Conservation (phyloP, 129 eudicot genomes). For the Rutidosis leptorrhynchoides region DNA sequence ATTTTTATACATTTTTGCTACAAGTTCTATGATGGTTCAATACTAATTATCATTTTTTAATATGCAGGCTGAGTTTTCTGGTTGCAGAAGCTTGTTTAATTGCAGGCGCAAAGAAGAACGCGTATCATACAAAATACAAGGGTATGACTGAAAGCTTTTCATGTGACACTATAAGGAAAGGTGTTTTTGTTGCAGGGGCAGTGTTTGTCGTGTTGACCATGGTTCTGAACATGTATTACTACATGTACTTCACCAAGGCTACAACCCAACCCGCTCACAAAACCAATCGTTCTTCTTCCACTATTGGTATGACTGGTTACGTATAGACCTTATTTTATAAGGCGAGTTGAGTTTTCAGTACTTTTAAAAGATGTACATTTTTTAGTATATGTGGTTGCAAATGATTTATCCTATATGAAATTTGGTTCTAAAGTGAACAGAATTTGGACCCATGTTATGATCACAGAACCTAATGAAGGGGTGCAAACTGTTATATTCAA, state of each 20-base stretch:
- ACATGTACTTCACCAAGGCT: conserved; percentile 88
- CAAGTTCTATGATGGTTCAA: neutral
- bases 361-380: conserved; percentile 25
- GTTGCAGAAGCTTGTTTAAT: conserved; percentile 87
- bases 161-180: conserved; percentile 83
- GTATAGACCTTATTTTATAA: conserved; percentile 37
- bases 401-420: conserved; percentile 20
- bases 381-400: conserved; percentile 24
- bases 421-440: neutral
- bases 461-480: neutral
- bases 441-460: neutral
- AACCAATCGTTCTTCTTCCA: conserved; percentile 55
- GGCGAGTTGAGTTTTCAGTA: conserved; percentile 5
- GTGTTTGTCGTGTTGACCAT: conserved; percentile 80
- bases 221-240: conserved; percentile 81
- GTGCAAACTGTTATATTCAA: neutral
- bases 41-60: neutral
- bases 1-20: neutral
- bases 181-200: conserved; percentile 94
- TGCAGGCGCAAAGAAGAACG: conserved; percentile 91
- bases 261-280: conserved; percentile 65
- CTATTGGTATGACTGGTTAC: conserved; percentile 71
- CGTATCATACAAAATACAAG: conserved; percentile 83
- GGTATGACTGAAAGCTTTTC: conserved; percentile 76
- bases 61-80: conserved; percentile 69